Evolutionary conservation across 768 basidiomycete genomes (phyloP).

Genomic region (Tulasnella sp.): DNA sequence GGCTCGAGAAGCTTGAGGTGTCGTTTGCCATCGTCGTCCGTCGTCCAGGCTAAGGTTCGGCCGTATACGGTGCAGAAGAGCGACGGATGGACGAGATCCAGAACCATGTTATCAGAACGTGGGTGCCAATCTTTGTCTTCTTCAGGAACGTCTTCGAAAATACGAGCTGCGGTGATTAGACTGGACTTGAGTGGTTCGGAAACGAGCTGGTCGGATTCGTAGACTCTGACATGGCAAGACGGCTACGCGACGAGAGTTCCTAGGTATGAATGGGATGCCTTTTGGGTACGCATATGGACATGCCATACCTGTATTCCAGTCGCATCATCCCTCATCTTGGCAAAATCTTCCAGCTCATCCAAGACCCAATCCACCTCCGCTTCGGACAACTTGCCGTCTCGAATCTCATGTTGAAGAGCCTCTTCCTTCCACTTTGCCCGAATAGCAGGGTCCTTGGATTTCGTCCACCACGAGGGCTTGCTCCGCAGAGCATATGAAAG

Average conservation of each 20-base stretch:
- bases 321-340: slow-evolving; percentile 13
- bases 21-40: not conserved
- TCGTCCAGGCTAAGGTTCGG: slow-evolving; percentile 31
- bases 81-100: slow-evolving; percentile 35
- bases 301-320: slow-evolving; percentile 12
- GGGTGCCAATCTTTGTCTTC: slow-evolving; percentile 35
- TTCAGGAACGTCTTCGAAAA: slow-evolving; percentile 32
- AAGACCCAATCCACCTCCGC: slow-evolving; percentile 19
- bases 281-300: not conserved
- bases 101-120: slow-evolving; percentile 33
- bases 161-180: slow-evolving; percentile 19
- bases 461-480: slow-evolving; percentile 20
- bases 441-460: slow-evolving; percentile 13
- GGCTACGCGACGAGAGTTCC: not conserved
- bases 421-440: slow-evolving; percentile 21
- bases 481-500: slow-evolving; percentile 21
- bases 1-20: not conserved
- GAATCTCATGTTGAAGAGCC: slow-evolving; percentile 6
- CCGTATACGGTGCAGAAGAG: slow-evolving; percentile 34
- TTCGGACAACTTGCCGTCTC: not conserved
- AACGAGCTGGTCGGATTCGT: slow-evolving; percentile 31
- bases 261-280: not conserved
- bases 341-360: slow-evolving; percentile 17
- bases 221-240: slow-evolving; percentile 1
- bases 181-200: slow-evolving; percentile 17